phyloP scores from a whole-genome alignment of 306 rosid genomes.

The Rosa persica region DNA sequence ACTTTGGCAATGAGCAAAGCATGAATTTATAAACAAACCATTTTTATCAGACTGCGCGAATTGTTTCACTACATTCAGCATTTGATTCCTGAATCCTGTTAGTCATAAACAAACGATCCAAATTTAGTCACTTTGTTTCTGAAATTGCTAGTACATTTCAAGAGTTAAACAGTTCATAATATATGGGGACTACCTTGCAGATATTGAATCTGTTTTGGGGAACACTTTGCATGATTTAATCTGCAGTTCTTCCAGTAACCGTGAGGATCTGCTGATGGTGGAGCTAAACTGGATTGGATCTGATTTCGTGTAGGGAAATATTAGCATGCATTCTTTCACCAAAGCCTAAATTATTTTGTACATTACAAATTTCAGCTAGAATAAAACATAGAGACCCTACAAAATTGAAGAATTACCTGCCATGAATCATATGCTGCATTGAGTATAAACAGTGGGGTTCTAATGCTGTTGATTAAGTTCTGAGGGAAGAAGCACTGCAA shows the following conservation, averaged over 20 bases:
- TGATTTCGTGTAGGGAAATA: conserved; percentile 35
- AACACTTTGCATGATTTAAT: conserved; percentile 75
- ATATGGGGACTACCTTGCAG: conserved; percentile 58
- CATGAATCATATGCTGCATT: conserved; percentile 96
- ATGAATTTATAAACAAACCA: conserved; percentile 82
- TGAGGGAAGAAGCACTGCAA: conserved; percentile 96
- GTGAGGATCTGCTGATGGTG: conserved; percentile 83
- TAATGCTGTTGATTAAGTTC: conserved; percentile 60
- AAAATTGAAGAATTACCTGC: conserved; percentile 63
- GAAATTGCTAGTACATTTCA: background rate
- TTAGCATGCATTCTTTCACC: conserved; percentile 10
- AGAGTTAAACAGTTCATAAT: conserved; percentile 13
- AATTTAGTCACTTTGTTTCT: background rate
- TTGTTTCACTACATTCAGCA: conserved; percentile 54
- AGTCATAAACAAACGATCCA: background rate
- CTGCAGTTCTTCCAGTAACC: conserved; percentile 88
- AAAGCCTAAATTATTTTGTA: background rate
- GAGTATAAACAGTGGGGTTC: conserved; percentile 83
- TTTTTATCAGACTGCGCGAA: conserved; percentile 57
- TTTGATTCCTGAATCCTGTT: conserved; percentile 83
- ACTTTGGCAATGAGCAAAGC: conserved; percentile 92
- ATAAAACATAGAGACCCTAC: conserved; percentile 7
- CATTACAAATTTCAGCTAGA: conserved; percentile 2
- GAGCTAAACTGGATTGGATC: conserved; percentile 91
- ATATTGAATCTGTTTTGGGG: conserved; percentile 61